Base-by-base conservation (phyloP, 2,329 filamentous ascomycete species). In the Eutypa lata region DNA sequence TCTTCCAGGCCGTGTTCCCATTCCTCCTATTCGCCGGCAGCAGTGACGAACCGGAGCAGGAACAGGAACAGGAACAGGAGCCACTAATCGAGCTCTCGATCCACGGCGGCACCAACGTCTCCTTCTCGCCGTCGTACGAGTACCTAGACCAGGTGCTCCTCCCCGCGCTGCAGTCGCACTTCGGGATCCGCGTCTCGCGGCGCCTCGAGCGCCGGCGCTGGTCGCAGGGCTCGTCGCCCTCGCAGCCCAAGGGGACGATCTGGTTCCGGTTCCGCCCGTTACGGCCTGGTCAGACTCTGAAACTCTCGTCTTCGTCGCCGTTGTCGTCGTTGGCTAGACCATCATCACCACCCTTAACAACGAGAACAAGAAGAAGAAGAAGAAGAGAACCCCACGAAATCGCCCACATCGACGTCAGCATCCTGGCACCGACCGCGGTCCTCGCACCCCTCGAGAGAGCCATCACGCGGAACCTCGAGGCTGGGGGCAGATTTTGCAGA, bases 101-200 rank as follows among this genome's bases (percentile, higher is more conserved):
- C 7, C 72, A 75, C 2, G 83, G 83, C 5, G 83, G 83, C 16
- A 86, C 83, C 1, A 86, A 87, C 57, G 77, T 81, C 2, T 70
- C 73, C 10, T 83, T 76, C 61, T 83, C 82, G 0, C 71, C 76
- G 1, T 82, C 77, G n/a, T 84, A 75, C 53, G 83, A 87, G 60
- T 87, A 86, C 60, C 68, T 86, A 3, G 80, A 84, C 60, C 83
- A 86, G 60, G 78, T 86, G 0, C 71, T 87, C 1, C 67, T 85
- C 31, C 83, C 83, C 2, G 70, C 73, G 0, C 67, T 87, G 0
- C 71, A 81, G 60, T 68, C 72, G 2, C 71, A 72, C 3, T 83
- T 84, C 51, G 73, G 75, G 2, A 65, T 84, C 40, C 51, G 53
- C 1, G 71, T 82, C 3, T 73, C 79, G 53, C 64, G 80, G 7